Evolutionary conservation across 805 yeast genomes (phyloP).

Genomic region (Yamadazyma laniorum): DNA sequence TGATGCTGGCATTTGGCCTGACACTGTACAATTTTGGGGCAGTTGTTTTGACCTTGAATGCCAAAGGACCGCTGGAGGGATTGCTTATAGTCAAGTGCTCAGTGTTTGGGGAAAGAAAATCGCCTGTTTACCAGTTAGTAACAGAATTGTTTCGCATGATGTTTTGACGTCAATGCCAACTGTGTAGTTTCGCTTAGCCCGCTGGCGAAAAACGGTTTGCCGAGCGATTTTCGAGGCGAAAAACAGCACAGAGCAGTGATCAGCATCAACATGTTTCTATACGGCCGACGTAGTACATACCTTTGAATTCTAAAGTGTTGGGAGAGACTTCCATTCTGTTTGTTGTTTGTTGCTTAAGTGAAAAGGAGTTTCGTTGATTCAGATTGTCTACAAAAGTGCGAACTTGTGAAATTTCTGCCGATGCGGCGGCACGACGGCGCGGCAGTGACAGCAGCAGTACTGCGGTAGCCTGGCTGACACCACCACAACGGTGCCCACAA

Average conservation of each 20-base stretch:
- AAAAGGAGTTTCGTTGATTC: constrained; percentile 7
- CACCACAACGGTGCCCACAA: too few relatives aligned
- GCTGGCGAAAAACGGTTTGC: too few relatives aligned
- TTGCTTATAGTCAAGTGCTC: constrained; percentile 57
- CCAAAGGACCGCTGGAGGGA: constrained; percentile 57
- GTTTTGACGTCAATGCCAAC: too few relatives aligned
- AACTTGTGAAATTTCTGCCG: background rate
- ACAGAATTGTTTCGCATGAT: background rate
- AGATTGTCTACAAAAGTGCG: constrained; percentile 3
- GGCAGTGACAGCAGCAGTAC: background rate
- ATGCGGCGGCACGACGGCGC: too few relatives aligned
- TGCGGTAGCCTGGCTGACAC: too few relatives aligned
- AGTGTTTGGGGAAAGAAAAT: constrained; percentile 70
- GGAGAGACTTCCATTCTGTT: constrained; percentile 69
- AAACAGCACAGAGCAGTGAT: too few relatives aligned
- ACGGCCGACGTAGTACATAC: too few relatives aligned
- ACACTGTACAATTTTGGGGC: constrained; percentile 96
- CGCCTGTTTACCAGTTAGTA: too few relatives aligned
- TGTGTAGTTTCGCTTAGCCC: too few relatives aligned
- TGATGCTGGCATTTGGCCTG: constrained; percentile 86
- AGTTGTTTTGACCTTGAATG: constrained; percentile 96
- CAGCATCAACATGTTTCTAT: too few relatives aligned
- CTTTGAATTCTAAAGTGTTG: constrained; percentile 67
- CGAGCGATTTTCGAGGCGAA: too few relatives aligned
- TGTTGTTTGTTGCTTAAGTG: constrained; percentile 3